Conservation (phyloP, 2,329 filamentous ascomycete genomes). For the Knoxdaviesia capensis region DNA sequence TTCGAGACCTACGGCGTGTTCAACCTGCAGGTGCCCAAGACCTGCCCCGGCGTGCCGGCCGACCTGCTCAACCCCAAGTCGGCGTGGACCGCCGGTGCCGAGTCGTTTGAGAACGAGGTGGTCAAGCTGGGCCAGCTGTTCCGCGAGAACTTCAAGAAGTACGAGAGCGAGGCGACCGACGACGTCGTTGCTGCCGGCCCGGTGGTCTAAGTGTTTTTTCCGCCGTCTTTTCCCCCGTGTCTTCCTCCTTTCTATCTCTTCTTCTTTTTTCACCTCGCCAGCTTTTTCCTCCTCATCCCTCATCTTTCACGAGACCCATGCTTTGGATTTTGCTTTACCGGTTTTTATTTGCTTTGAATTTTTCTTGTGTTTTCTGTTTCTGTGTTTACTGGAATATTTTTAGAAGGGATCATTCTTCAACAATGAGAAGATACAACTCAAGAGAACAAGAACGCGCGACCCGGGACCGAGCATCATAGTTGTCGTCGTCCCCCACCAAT, state of each 20-base stretch:
- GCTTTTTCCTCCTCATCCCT: neutral
- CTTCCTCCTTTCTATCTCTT: neutral
- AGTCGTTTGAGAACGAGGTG: constrained; percentile 73
- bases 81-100: constrained; percentile 67
- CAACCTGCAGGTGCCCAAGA: constrained; percentile 89
- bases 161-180: constrained; percentile 61
- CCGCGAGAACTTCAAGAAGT: constrained; percentile 96
- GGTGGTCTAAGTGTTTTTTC: constrained; percentile 1
- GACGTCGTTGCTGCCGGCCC: constrained; percentile 56
- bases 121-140: constrained; percentile 80
- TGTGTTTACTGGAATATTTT: neutral
- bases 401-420: neutral
- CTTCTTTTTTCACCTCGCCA: neutral
- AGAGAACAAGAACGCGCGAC: neutral
- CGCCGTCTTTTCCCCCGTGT: neutral
- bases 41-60: constrained; percentile 69
- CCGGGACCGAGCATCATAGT: too few species aligned
- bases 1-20: constrained; percentile 94
- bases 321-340: neutral
- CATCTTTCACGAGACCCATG: too few species aligned
- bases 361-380: neutral
- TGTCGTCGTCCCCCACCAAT: too few species aligned
- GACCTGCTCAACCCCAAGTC: constrained; percentile 91
- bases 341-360: neutral
- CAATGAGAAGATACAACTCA: neutral